Evolutionary conservation across 306 rosid species (phyloP), one percentile per base, ranked within the genome.

Genomic region (Lathyrus aphaca): DNA sequence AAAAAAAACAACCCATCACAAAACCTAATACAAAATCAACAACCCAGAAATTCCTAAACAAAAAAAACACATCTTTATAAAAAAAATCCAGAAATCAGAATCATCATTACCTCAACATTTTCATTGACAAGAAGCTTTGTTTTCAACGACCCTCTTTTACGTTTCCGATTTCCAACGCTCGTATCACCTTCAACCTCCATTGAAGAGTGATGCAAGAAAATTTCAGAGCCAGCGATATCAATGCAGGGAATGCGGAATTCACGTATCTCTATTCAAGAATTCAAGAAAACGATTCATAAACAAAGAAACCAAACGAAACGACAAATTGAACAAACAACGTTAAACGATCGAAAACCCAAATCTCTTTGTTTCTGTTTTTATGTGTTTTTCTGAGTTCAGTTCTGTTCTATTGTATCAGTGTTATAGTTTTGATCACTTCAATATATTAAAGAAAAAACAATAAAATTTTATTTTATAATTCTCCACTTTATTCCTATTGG

Each of bases 41-140:
- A 45, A 38, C 50, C 40, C 57, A 46, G 57, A 71, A 45, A 35
- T 58, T 32, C 55, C 50, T 1, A 61, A 35, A 30, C 66, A 37
- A 30, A 39, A 63, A 44, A 44, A 44, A 64, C 3, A 14, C 3
- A 49, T 17, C 44, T 72, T 72, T 49, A 59, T 30, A 40, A 8
- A 10, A 2, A 13, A 5, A 0, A 8, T 8, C 14, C 17, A 21
- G 42, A 8, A 10, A 3, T 3, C 1, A 23, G 7, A 53, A 14
- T 29, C 18, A 4, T 35, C 72, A 54, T 76, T 83, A 83, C 87
- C 87, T 83, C 87, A 1, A 83, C 84, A 43, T 59, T 79, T 5
- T 79, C 72, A 29, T 79, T 44, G 23, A 83, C 49, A 17, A 25
- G 17, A 59, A 83, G 80, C n/a, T 72, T 79, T 46, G 6, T 72